Evolutionary conservation across 768 basidiomycete genomes (phyloP), one percentile per base, ranked within the genome.

Genomic region (Naganishia friedmannii): DNA sequence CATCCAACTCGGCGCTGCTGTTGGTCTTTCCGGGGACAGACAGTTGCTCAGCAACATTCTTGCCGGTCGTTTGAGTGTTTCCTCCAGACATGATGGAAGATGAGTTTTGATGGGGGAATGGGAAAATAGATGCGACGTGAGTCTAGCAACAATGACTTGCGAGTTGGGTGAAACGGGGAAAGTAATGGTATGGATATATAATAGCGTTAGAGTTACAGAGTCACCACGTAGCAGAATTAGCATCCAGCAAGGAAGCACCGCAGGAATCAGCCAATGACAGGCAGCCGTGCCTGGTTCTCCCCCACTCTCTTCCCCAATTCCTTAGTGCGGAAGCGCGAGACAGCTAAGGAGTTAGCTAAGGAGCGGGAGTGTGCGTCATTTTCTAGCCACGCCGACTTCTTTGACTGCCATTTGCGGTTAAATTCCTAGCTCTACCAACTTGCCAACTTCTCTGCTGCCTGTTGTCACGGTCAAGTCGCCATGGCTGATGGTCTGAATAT

Each of bases 61-160:
- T 63, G 31, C 29, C 31, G 34, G 57, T 37, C 42, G 23, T 42
- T 63, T 63, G 60, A 45, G 37, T 63, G 60, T 45, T 63, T 63
- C 60, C 57, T 58, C 32, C 60, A 63, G 60, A 63, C 60, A 63
- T 63, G 13, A 46, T 63, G n/a, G 29, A 31, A 29, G 29, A 15
- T 21, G 19, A 19, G 57, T 12, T 21, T 58, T 37, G n/a, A 10
- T 56, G 15, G 15, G 54, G 57, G 32, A 58, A 39, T 15, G 34
- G 57, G 29, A 15, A 34, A 37, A 37, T 8, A 39, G 34, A n/a
- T 51, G 48, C n/a, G n/a, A 51, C 48, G 48, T 42, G 42, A 13
- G n/a, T 51, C n/a, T 21, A 37, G 34, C 34, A 37, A 12, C 4
- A 37, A 37, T 12, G 12, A 51, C 23, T 51, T 3, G n/a, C 12